phyloP scores from a whole-genome alignment of 202 grass and related monocot genomes.

The Dendrocalamus latiflorus region DNA sequence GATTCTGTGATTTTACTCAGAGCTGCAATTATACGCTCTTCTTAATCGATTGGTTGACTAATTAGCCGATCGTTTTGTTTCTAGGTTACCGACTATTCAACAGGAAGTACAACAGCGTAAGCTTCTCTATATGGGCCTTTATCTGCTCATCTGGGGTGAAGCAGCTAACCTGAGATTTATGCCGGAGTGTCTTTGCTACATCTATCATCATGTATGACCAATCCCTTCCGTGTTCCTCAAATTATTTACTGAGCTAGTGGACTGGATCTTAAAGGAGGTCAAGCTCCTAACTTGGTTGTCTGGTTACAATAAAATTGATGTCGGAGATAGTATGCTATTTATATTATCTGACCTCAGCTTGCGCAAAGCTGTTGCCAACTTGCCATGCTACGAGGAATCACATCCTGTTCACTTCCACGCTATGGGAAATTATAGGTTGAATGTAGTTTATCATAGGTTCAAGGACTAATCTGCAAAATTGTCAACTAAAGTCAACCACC shows the following conservation, averaged over 20 bases:
- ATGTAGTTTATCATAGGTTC: not conserved
- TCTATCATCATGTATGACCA: conserved; percentile 75
- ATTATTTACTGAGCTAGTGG: not conserved
- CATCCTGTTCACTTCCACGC: not conserved
- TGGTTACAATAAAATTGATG: not conserved
- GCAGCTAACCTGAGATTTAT: conserved; percentile 94
- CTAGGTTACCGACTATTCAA: conserved; percentile 90
- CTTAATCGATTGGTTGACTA: not conserved
- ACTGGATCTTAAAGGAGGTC: not conserved
- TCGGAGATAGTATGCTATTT: not conserved
- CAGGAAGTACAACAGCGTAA: conserved; percentile 97
- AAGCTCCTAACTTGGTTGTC: not conserved
- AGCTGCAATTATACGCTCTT: conserved; percentile 4
- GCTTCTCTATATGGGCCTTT: conserved; percentile 94
- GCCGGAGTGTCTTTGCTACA: conserved; percentile 94
- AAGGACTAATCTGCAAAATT: not conserved
- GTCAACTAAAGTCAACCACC: not conserved
- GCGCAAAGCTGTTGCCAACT: conserved; percentile 5
- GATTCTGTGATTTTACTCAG: not conserved
- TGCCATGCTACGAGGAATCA: not conserved
- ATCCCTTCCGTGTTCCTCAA: not conserved
- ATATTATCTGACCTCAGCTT: not conserved
- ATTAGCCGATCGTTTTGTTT: conserved; percentile 3
- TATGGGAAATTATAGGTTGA: not conserved
- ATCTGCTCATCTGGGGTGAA: conserved; percentile 98